These are phyloP conservation scores for Solanum microdontum DNA, from an alignment of 257 asterid species.

Conservation along the genomic window DNA sequence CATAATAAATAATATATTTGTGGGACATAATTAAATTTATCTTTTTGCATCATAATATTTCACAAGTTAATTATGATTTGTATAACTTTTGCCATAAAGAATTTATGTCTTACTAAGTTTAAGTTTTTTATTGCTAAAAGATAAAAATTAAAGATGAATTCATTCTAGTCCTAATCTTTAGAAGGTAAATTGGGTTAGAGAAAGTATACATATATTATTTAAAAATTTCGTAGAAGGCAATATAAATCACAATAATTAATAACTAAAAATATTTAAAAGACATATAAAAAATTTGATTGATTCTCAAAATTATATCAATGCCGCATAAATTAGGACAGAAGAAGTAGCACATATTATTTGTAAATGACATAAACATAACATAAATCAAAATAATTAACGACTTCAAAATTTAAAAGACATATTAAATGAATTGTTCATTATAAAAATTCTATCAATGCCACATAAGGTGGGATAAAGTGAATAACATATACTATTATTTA, in stretches of 20 bases:
- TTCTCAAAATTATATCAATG: not conserved
- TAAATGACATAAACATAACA: not conserved
- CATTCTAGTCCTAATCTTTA: not conserved
- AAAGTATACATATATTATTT: too few species aligned
- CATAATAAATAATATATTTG: not conserved
- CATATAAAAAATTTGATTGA: not conserved
- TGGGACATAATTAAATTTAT: too few species aligned
- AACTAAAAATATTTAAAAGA: not conserved
- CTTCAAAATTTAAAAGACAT: too few species aligned
- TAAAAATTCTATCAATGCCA: not conserved
- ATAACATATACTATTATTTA: not conserved
- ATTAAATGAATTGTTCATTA: too few species aligned
- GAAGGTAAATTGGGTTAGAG: too few species aligned
- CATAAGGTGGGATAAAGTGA: not conserved
- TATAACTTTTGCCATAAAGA: too few species aligned
- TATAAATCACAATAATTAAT: not conserved
- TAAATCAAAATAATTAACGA: too few species aligned
- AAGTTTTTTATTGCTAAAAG: not conserved
- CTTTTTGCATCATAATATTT: not conserved
- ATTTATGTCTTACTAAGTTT: too few species aligned
- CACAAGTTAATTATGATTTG: not conserved
- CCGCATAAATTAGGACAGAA: not conserved
- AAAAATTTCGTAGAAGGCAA: too few species aligned
- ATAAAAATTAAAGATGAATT: too few species aligned
- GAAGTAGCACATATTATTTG: not conserved